Conservation (phyloP, 2,329 filamentous ascomycete species). For the Metarhizium humberi region DNA sequence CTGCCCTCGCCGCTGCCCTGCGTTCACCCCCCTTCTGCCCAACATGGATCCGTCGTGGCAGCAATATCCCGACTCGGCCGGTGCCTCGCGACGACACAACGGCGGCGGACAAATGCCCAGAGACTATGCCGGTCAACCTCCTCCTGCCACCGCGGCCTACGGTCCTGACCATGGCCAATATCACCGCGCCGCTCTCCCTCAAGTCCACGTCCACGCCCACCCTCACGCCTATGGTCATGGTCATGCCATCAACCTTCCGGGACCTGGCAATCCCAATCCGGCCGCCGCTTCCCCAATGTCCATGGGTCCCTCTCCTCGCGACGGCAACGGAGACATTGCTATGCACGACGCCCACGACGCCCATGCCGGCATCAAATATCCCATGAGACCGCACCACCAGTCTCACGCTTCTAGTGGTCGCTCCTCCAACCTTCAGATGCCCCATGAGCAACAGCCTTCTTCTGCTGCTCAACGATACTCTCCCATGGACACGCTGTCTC, state of each 20-base stretch:
- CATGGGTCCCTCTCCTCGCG: conserved; percentile 49
- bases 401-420: conserved; percentile 52
- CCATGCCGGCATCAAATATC: conserved; percentile 80
- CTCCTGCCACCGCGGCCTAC: conserved; percentile 16
- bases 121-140: conserved; percentile 34
- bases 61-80: conserved; percentile 57
- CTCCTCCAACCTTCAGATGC: conserved; percentile 58
- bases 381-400: conserved; percentile 68
- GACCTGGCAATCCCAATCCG: conserved; percentile 25
- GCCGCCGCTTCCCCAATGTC: conserved; percentile 44
- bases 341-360: conserved; percentile 84
- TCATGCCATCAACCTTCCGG: conserved; percentile 18
- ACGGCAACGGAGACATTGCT: conserved; percentile 64
- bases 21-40: conserved; percentile 11
- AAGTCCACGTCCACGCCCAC: conserved; percentile 16
- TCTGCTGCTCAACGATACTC: conserved; percentile 87
- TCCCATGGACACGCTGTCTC: conserved; percentile 84
- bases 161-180: conserved; percentile 62
- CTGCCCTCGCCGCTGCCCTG: conserved; percentile 3
- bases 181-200: conserved; percentile 30
- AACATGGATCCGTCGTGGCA: conserved; percentile 54
- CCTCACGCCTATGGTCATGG: conserved; percentile 9
- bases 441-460: conserved; percentile 49
- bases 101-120: conserved; percentile 35
- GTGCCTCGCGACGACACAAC: conserved; percentile 56